Conservation (phyloP, 1,284 basidiomycete genomes). For the Agroathelia rolfsii region DNA sequence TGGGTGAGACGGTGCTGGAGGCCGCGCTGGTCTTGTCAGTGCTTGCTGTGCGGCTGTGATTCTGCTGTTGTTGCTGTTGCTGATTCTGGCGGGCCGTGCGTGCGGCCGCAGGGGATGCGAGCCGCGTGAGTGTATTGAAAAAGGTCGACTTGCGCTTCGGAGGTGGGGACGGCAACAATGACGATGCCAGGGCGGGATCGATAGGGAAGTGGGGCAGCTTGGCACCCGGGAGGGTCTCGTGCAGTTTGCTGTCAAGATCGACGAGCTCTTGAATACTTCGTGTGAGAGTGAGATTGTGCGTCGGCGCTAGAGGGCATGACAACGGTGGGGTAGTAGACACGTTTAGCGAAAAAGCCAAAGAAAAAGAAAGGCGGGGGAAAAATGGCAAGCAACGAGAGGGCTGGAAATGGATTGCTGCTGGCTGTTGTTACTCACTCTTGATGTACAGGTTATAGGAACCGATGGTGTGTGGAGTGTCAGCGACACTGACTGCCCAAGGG, state of each 20-base stretch:
- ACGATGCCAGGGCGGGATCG: too few relatives aligned
- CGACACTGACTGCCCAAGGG: slow-evolving; percentile 67
- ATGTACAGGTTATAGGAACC: slow-evolving; percentile 35
- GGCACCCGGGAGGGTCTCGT: slow-evolving; percentile 40
- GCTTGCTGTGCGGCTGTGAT: slow-evolving; percentile 17
- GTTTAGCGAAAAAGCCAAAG: slow-evolving; percentile 8
- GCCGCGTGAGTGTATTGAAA: slow-evolving; percentile 70
- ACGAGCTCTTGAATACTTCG: slow-evolving; percentile 66
- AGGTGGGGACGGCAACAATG: slow-evolving; percentile 36
- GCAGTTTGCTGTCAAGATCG: slow-evolving; percentile 69
- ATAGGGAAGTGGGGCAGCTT: slow-evolving; percentile 55
- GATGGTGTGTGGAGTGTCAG: slow-evolving; percentile 41
- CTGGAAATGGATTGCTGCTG: slow-evolving; percentile 11
- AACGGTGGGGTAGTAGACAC: slow-evolving; percentile 21
- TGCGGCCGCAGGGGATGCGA: slow-evolving; percentile 54
- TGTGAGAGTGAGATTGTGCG: slow-evolving; percentile 80
- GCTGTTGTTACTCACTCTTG: slow-evolving; percentile 30
- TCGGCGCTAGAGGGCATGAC: slow-evolving; percentile 49
- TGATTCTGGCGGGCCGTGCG: slow-evolving; percentile 30
- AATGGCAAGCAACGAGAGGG: slow-evolving; percentile 11
- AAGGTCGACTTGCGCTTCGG: slow-evolving; percentile 72
- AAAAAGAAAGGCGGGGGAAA: slow-evolving; percentile 11
- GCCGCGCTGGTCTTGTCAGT: slow-evolving; percentile 25
- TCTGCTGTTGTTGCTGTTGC: too few relatives aligned
- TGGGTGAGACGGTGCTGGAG: slow-evolving; percentile 37